Conservation (phyloP, 208 protist species). For the Leishmania major region DNA sequence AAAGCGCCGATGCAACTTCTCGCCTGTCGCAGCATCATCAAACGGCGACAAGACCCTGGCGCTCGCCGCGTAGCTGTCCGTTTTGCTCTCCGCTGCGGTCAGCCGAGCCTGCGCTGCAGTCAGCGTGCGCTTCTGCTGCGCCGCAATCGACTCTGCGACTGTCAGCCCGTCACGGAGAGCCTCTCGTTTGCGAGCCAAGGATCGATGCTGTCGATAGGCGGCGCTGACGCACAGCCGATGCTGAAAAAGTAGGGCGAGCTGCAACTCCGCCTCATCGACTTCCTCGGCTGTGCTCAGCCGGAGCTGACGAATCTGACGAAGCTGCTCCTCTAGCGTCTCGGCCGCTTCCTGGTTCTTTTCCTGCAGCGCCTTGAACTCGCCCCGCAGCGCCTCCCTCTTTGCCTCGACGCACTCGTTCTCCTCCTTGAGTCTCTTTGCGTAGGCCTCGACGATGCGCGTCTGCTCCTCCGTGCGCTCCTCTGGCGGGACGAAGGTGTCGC, state of each 20-base stretch:
- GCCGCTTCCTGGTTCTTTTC: constrained; percentile 50
- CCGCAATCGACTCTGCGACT: constrained; percentile 35
- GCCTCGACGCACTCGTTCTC: constrained; percentile 65
- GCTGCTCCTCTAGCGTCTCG: constrained; percentile 48
- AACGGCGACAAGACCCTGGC: constrained; percentile 61
- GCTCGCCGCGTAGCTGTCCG: constrained; percentile 29
- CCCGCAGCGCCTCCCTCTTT: constrained; percentile 59
- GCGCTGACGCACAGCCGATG: constrained; percentile 46
- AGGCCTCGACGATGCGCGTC: constrained; percentile 63
- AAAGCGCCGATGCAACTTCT: constrained; percentile 77
- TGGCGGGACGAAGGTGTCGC: constrained; percentile 67
- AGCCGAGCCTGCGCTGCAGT: constrained; percentile 29
- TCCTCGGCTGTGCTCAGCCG: constrained; percentile 51
- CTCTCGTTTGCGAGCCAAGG: constrained; percentile 25
- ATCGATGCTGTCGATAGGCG: constrained; percentile 32
- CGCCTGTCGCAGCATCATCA: constrained; percentile 49
- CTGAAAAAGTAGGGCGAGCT: constrained; percentile 70
- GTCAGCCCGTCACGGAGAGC: constrained; percentile 32
- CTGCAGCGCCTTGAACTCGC: constrained; percentile 66
- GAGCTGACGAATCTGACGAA: constrained; percentile 42
- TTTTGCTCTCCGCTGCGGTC: constrained; percentile 43
- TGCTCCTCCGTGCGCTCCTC: constrained; percentile 91
- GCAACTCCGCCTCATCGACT: constrained; percentile 72
- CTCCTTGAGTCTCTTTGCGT: constrained; percentile 81
- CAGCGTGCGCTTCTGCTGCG: constrained; percentile 37